These are phyloP conservation scores for Saccharomyces hybrid DNA, from an alignment of 1,139 yeast species.

Conservation along the genomic window DNA sequence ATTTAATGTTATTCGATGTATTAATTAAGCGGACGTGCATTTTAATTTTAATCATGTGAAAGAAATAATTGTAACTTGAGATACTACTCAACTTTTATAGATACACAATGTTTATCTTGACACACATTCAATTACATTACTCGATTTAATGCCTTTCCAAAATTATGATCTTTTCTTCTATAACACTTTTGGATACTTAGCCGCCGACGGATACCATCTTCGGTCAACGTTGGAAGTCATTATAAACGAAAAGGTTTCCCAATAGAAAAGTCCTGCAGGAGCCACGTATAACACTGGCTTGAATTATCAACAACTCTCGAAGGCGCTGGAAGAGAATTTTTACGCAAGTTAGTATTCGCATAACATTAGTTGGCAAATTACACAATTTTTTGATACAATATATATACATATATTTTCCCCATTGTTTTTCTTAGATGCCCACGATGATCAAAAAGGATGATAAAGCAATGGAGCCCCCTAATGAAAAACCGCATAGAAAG, in stretches of 20 bases:
- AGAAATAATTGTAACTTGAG: not conserved
- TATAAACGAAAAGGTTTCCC: not conserved
- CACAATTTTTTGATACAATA: not conserved
- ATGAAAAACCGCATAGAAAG: slow-evolving; percentile 7
- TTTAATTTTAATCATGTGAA: not conserved
- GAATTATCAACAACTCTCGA: not conserved
- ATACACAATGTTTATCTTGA: not conserved
- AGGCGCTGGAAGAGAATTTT: not conserved
- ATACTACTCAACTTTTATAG: not conserved
- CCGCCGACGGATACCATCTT: not conserved
- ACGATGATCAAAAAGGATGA: not conserved
- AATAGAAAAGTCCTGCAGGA: not conserved
- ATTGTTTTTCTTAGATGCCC: not conserved
- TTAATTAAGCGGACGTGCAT: not conserved
- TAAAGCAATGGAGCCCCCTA: slow-evolving; percentile 3
- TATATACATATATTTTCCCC: not conserved
- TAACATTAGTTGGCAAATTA: not conserved
- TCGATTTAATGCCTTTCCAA: not conserved
- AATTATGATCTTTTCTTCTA: not conserved
- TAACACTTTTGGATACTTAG: not conserved
- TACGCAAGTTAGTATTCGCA: not conserved
- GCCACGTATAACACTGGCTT: not conserved
- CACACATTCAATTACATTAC: not conserved
- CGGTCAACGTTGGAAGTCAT: not conserved
- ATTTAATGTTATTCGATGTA: not conserved